Evolutionary conservation across 306 rosid species (phyloP), one percentile per base, ranked within the genome.

Genomic region (Cucumis melo): DNA sequence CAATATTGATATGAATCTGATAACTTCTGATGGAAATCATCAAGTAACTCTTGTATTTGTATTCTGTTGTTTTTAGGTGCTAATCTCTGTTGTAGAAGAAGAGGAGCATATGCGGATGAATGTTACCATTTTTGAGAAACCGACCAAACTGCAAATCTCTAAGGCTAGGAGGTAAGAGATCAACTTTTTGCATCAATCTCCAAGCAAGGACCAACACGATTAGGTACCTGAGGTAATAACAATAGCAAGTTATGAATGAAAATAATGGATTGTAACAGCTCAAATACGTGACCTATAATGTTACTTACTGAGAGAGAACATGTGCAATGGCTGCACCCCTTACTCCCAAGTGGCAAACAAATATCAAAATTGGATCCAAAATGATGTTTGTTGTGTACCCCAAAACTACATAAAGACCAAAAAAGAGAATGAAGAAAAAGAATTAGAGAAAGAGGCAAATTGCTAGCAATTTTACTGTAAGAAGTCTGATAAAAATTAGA

Each of bases 241-340:
- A 50, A 59, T 21, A 46, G 16, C 53, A 74, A 24, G 48, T 62
- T 14, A 29, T 44, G 60, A 12, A 13, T 72, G 44, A 50, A 27
- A 27, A 4, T 21, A 27, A 24, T 27, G 76, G 24, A 12, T 48
- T 39, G 2, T 12, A 72, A 50, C 44, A 27, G 10, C 59, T 8
- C 41, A 72, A 72, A 23, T 71, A 15, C 27, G 76, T 72, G 76
- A 50, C 44, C 51, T 10, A 72, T 72, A 16, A 5, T 50, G 15
- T 72, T 39, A 60, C 99, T 92, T 82, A 94, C 99, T 94, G 99
- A 12, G 99, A 92, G 78, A 94, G 70, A 36, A 92, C 97, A 81
- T 94, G 99, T 16, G 99, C 89, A 60, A 94, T 82, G 58, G 99
- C 99, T 79, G 99, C 99, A 83, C 99, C 99, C 77, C 76, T 87